Conservation (phyloP, 179 eudicot species). For the Beta corolliflora region DNA sequence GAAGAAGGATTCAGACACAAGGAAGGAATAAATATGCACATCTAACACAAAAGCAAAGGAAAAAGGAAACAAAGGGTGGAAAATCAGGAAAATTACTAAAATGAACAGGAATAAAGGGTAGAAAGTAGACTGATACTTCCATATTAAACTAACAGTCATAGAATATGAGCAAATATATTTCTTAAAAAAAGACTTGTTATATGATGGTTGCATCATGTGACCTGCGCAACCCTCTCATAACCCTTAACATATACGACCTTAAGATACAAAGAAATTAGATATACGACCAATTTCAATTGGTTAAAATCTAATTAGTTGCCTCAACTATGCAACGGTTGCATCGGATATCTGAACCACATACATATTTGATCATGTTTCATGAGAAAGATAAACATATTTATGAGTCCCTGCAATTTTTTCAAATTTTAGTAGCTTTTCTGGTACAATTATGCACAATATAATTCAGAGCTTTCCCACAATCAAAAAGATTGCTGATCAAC, state of each 20-base stretch:
- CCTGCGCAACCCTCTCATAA: too few species aligned
- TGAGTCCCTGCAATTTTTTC: neutral
- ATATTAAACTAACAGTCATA: neutral
- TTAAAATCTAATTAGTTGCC: too few species aligned
- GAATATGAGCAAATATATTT: too few species aligned
- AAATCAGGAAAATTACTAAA: constrained; percentile 1
- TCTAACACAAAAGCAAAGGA: neutral
- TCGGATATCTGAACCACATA: neutral
- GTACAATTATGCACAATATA: neutral
- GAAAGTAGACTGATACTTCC: neutral
- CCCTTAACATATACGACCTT: too few species aligned
- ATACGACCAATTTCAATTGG: too few species aligned
- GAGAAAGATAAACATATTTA: neutral
- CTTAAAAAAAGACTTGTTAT: too few species aligned
- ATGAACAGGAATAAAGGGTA: constrained; percentile 21
- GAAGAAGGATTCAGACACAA: constrained; percentile 25
- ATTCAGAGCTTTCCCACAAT: neutral
- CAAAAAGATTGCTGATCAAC: neutral
- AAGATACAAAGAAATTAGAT: too few species aligned
- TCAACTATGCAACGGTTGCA: too few species aligned
- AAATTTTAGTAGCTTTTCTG: neutral
- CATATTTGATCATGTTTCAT: neutral
- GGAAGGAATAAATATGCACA: constrained; percentile 32
- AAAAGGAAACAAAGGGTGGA: constrained; percentile 25
- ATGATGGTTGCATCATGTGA: too few species aligned